These are phyloP conservation scores for Oenanthe sinensis DNA, from an alignment of 129 eudicot species.

Conservation along the genomic window DNA sequence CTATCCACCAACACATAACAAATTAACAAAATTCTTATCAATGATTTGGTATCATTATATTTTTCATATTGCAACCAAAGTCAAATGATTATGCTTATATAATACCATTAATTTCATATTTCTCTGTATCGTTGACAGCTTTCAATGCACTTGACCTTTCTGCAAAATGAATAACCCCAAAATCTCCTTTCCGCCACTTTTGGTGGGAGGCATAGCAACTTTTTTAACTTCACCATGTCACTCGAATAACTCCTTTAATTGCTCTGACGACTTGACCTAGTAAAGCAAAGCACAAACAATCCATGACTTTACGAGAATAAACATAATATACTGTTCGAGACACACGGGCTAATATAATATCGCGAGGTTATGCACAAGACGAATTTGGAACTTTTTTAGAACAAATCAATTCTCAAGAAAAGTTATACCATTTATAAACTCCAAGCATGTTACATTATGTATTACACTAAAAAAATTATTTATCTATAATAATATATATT, in stretches of 20 bases:
- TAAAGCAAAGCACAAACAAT: background rate
- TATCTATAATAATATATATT: too few species aligned
- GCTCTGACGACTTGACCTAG: slow-evolving; percentile 78
- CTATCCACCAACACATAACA: background rate
- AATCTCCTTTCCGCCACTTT: slow-evolving; percentile 87
- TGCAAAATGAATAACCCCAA: slow-evolving; percentile 91
- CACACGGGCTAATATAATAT: background rate
- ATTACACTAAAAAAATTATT: too few species aligned
- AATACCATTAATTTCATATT: slow-evolving; percentile 79
- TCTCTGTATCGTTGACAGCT: slow-evolving; percentile 81
- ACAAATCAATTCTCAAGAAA: background rate
- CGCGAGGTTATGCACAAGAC: background rate
- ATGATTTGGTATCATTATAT: background rate
- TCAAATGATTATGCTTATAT: background rate
- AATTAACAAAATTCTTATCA: background rate
- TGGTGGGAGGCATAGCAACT: slow-evolving; percentile 94
- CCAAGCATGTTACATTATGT: too few species aligned
- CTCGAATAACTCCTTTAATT: slow-evolving; percentile 73
- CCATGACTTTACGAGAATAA: background rate
- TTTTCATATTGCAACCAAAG: background rate
- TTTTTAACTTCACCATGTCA: slow-evolving; percentile 93
- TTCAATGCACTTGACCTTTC: slow-evolving; percentile 91
- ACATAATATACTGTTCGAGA: background rate
- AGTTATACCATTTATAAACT: too few species aligned
- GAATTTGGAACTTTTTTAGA: background rate